Percentiles rank a stretch among this genome's conserved stretches.
Evolutionary conservation across 2,329 filamentous ascomycete species (phyloP).

Genomic region (Fusarium devonianum): DNA sequence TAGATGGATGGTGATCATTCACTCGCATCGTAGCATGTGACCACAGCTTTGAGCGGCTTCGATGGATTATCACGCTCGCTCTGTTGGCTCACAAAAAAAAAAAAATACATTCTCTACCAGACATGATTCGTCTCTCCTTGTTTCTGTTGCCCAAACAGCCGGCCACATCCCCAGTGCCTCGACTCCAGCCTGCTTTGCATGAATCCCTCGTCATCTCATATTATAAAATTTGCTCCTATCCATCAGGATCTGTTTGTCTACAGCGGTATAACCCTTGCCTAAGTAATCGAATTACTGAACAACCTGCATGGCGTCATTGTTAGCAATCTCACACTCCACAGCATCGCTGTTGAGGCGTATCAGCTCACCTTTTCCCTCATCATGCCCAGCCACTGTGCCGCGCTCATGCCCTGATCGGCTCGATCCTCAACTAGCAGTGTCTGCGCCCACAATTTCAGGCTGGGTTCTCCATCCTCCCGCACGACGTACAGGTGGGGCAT

Average conservation of each 20-base stretch:
- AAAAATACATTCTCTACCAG: constrained; percentile 39
- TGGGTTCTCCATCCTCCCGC: constrained; percentile 94
- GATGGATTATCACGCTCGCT: constrained; percentile 3
- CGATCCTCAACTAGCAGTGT: constrained; percentile 94
- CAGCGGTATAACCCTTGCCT: constrained; percentile 20
- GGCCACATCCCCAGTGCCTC: constrained; percentile 25
- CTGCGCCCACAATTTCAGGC: constrained; percentile 94
- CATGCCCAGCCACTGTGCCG: constrained; percentile 90
- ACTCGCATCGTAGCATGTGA: constrained; percentile 2
- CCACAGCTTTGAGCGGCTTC: not conserved
- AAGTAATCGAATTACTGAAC: constrained; percentile 45
- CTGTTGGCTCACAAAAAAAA: constrained; percentile 25
- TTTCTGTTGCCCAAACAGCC: constrained; percentile 31
- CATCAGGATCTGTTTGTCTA: constrained; percentile 31
- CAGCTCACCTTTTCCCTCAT: constrained; percentile 87
- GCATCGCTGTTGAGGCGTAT: constrained; percentile 3
- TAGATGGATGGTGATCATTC: not conserved
- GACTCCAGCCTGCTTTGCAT: constrained; percentile 35
- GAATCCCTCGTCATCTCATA: constrained; percentile 32
- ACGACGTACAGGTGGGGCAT: constrained; percentile 93
- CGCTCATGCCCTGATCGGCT: constrained; percentile 90
- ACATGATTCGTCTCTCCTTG: constrained; percentile 31
- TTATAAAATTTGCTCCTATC: constrained; percentile 34
- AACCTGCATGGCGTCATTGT: constrained; percentile 39
- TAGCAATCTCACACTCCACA: constrained; percentile 14